Base-by-base conservation (phyloP, 257 asterid genomes). In the Asclepias syriaca region DNA sequence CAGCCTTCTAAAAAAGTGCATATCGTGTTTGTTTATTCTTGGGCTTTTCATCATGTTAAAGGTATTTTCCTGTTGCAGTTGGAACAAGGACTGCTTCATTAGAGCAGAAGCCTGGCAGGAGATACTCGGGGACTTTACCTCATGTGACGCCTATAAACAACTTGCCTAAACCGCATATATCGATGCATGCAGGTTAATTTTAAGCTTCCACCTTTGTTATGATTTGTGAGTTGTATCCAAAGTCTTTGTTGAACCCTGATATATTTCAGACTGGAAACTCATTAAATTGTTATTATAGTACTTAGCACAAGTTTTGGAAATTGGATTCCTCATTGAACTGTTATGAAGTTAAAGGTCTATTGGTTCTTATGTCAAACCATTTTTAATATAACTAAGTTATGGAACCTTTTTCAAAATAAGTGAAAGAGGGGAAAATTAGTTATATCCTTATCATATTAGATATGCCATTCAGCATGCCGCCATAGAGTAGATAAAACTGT, bases 1-100 rank as follows among this genome's bases (percentile, higher is more conserved):
- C 73, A 72, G 95, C 79, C 54, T 46, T 68, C 51, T 58, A n/a
- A 85, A 86, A 84, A 86, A 84, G 86, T 96, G 55, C 93, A 93
- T 70, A 82, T 88, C 68, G 50, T 61, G 16, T 61, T 39, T 63
- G 32, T 53, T 15, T 64, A 18, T 64, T 9, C 10, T 27, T 37
- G 16, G 9, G 37, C 46, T 3, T 74, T 78, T 19, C 68, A 40
- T 77, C 16, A 43, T 48, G 22, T 10, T 27, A 59, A 4, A 67
- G 10, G 15, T 50, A 21, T 29, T 68, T 80, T 19, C 15, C 21
- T 32, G 11, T 69, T 69, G 76, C 87, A 89, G 96, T 80, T 77
- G 87, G 87, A 49, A 61, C 59, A 34, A 77, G 53, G 53, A 74
- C 50, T 55, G 67, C 67, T 24, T 6, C 67, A 40, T 6, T 29